Conservation (phyloP, 2,329 filamentous ascomycete species). For the Trichophaea hybrida region DNA sequence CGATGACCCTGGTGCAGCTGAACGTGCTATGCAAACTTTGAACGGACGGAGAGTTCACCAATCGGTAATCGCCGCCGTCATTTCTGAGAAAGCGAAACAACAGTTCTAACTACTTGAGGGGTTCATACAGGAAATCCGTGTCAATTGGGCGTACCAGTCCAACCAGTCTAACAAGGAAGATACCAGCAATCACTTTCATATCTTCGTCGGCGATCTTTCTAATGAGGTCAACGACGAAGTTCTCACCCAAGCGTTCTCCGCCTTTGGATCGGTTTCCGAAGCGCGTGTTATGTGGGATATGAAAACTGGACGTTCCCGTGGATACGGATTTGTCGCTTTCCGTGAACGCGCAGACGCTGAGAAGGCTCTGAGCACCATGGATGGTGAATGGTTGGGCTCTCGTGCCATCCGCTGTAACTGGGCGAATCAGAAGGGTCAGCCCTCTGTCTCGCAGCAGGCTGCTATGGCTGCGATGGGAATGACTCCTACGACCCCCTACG, state of each 20-base stretch:
- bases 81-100: not conserved
- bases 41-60: slow-evolving; percentile 94
- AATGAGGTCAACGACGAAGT: slow-evolving; percentile 99
- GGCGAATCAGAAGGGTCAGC: slow-evolving; percentile 99
- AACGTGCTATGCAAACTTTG: slow-evolving; percentile 91
- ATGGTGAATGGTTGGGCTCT: slow-evolving; percentile 96
- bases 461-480: slow-evolving; percentile 96
- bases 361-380: slow-evolving; percentile 93
- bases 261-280: slow-evolving; percentile 90
- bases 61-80: slow-evolving; percentile 46
- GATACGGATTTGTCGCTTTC: slow-evolving; percentile 96
- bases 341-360: slow-evolving; percentile 86
- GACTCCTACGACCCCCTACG: slow-evolving; percentile 91
- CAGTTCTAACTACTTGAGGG: not conserved
- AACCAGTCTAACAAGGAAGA: slow-evolving; percentile 92
- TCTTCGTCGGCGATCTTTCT: slow-evolving; percentile 93
- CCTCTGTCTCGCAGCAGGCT: slow-evolving; percentile 93
- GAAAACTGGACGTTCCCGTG: slow-evolving; percentile 95
- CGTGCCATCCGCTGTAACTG: slow-evolving; percentile 98
- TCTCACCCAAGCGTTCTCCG: slow-evolving; percentile 82
- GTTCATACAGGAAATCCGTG: slow-evolving; percentile 68
- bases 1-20: slow-evolving; percentile 89
- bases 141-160: slow-evolving; percentile 99
- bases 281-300: slow-evolving; percentile 99
- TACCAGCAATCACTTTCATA: slow-evolving; percentile 95